Evolutionary conservation across 257 asterid genomes (phyloP), one percentile per base, ranked within the genome.

Genomic region (Euphrasia confusa): DNA sequence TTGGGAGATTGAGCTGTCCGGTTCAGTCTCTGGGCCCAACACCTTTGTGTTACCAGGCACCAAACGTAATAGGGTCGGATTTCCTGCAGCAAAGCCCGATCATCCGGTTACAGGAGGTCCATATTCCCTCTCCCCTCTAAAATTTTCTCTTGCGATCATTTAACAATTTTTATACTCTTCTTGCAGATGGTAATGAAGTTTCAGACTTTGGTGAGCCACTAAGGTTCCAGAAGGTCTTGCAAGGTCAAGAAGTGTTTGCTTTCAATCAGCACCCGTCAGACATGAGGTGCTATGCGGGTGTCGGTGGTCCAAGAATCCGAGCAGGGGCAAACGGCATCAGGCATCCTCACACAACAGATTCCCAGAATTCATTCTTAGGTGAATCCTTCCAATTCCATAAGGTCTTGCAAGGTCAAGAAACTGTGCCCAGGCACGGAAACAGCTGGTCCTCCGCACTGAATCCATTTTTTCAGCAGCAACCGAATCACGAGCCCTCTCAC

Each of bases 381-480:
- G 83, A 84, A 60, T 71, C 95, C 79, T 81, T 72, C 64, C 86
- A 80, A 71, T 82, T 76, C 87, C 80, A 72, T 35, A 83, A 81
- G 97, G 97, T 89, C 97, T 89, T 86, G 96, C 99, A 92, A 89
- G 96, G 97, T 89, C 99, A 89, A 92, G 99, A 92, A 92, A 78
- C 82, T 24, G 14, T 61, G 64, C n/a, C 78, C 4, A 53, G 58
- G 58, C 69, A 60, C 63, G 79, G 79, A 54, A 86, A 76, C 49
- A 67, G 81, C 56, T 83, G 87, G 96, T 53, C 90, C 49, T 53
- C 90, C 49, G 11, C 75, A 53, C 63, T 66, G 12, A 68, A 60
- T 65, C 87, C 39, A 26, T 58, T 48, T 24, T 26, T 48, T 24
- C 54, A 48, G 26, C 54, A 48, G 26, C 54, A 14, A 14, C 5